Evolutionary conservation across 148 eudicot genomes (phyloP).

Genomic region (Beta vulgaris): DNA sequence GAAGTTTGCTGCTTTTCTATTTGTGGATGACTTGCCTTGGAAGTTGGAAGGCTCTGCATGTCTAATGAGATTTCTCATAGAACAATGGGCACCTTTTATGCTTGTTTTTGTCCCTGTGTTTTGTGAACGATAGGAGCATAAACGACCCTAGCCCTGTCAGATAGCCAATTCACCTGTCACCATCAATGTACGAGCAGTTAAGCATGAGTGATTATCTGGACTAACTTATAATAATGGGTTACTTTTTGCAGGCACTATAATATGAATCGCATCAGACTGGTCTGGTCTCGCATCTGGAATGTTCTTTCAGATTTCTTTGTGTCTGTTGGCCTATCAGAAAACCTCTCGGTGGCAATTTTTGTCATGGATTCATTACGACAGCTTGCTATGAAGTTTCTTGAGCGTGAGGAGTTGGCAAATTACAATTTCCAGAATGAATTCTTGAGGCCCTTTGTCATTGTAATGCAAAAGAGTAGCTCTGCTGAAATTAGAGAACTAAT

Average conservation of each 20-base stretch:
- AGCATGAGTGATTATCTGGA: conserved; percentile 16
- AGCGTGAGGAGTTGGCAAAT: conserved; percentile 97
- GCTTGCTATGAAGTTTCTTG: conserved; percentile 97
- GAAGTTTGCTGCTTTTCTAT: not conserved
- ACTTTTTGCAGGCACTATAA: conserved; percentile 89
- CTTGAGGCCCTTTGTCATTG: conserved; percentile 90
- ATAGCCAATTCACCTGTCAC: not conserved
- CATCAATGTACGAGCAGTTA: not conserved
- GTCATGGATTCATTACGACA: conserved; percentile 99
- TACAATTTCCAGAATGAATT: conserved; percentile 99
- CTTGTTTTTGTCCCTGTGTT: not conserved
- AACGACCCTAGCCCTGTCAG: not conserved
- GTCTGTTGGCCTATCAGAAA: conserved; percentile 91
- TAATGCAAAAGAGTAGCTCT: conserved; percentile 89
- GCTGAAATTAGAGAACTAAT: conserved; percentile 92
- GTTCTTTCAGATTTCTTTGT: conserved; percentile 98
- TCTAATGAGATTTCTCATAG: not conserved
- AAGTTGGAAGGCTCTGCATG: not conserved
- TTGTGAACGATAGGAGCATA: not conserved
- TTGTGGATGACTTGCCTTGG: not conserved
- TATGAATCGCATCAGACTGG: conserved; percentile 95
- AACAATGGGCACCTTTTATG: not conserved
- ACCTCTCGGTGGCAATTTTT: conserved; percentile 97
- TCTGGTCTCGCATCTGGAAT: conserved; percentile 99
- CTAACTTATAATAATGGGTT: not conserved